A percentile compares a stretch with the other conserved stretches of the same genome.
Evolutionary conservation across 805 yeast genomes (phyloP).

Genomic region (Cyberlindnera euphorbiiphila): DNA sequence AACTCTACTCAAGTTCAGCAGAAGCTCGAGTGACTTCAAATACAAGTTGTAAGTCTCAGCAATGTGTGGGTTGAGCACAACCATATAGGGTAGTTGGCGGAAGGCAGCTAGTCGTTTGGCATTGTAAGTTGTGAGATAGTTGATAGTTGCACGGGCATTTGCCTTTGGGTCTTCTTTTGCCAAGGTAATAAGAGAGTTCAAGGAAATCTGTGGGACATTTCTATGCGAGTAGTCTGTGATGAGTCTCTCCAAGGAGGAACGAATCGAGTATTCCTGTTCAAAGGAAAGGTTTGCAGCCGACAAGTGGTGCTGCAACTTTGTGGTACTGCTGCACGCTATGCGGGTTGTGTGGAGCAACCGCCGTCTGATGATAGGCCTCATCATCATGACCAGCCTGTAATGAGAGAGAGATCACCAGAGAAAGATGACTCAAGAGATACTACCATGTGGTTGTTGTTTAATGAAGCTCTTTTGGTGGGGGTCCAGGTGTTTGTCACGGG

Average conservation of each 20-base stretch:
- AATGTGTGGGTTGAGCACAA: conserved; percentile 81
- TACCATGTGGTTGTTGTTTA: too few species aligned
- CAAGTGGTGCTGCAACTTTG: conserved; percentile 24
- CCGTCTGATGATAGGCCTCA: conserved; percentile 1
- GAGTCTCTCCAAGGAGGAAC: conserved; percentile 55
- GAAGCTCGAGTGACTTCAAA: conserved; percentile 58
- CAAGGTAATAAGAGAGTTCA: conserved; percentile 46
- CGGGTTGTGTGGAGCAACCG: conserved; percentile 8
- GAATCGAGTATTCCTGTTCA: conserved; percentile 49
- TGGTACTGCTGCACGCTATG: conserved; percentile 6
- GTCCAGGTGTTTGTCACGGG: too few species aligned
- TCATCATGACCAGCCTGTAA: too few species aligned
- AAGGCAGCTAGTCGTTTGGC: conserved; percentile 70
- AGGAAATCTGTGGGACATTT: conserved; percentile 49
- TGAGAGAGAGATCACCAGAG: too few species aligned
- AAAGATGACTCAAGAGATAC: too few species aligned
- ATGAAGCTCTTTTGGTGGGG: too few species aligned
- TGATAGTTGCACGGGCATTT: conserved; percentile 50
- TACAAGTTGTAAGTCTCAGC: conserved; percentile 73
- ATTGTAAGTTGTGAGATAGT: conserved; percentile 53
- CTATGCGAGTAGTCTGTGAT: conserved; percentile 53
- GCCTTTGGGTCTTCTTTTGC: conserved; percentile 29
- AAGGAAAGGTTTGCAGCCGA: conserved; percentile 30
- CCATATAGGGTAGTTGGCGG: conserved; percentile 75
- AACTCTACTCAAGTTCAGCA: conserved; percentile 39